phyloP scores from a whole-genome alignment of 345 rosid species.

The Linum tenue region DNA sequence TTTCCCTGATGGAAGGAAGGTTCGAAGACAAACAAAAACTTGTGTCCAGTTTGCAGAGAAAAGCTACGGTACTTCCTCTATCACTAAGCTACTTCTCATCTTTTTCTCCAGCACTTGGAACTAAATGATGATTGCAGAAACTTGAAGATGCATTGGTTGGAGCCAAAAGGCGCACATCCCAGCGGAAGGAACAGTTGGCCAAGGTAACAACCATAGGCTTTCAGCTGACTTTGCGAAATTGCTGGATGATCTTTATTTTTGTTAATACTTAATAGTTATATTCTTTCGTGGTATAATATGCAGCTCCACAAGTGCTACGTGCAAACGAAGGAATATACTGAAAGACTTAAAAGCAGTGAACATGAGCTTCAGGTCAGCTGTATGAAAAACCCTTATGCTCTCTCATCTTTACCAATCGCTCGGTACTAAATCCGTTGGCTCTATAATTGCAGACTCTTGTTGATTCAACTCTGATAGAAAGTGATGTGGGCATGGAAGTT shows the following conservation, averaged over 20 bases:
- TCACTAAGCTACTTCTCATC: neutral
- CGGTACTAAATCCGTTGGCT: too few relatives aligned
- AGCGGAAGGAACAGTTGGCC: constrained; percentile 46
- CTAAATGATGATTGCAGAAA: constrained; percentile 40
- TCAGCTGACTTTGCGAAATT: constrained; percentile 5
- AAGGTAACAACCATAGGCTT: constrained; percentile 35
- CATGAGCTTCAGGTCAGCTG: constrained; percentile 65
- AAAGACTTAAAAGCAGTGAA: constrained; percentile 55
- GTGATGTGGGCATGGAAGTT: neutral
- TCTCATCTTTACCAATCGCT: too few relatives aligned
- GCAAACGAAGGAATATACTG: constrained; percentile 53
- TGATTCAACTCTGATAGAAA: neutral
- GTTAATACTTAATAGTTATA: constrained; percentile 12
- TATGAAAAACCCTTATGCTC: too few relatives aligned
- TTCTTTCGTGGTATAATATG: constrained; percentile 15
- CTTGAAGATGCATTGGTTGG: constrained; percentile 55
- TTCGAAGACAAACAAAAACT: constrained; percentile 37
- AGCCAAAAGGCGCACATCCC: constrained; percentile 57
- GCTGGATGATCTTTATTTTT: constrained; percentile 6
- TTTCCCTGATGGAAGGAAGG: constrained; percentile 39
- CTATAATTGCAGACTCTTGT: neutral
- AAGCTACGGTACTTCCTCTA: constrained; percentile 40
- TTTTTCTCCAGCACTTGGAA: constrained; percentile 15
- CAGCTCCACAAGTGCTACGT: constrained; percentile 59
- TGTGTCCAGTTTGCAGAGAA: constrained; percentile 50